Evolutionary conservation across 2,329 filamentous ascomycete genomes (phyloP).

Genomic region (Ceratocystis huliohia): DNA sequence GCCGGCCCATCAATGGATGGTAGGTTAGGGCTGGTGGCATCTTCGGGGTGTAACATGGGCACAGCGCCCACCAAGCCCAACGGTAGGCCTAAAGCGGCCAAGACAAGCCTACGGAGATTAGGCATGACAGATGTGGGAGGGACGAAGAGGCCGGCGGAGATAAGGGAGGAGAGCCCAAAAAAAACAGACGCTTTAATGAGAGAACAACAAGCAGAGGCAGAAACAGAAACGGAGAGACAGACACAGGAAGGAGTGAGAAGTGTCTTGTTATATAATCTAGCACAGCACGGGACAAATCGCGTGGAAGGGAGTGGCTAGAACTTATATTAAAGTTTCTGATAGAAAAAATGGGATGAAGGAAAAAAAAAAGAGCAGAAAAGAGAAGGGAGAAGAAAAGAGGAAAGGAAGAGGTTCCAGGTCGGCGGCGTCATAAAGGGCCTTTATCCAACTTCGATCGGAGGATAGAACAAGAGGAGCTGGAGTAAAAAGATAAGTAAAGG

Average conservation of each 20-base stretch:
- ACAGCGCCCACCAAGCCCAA: conserved; percentile 9
- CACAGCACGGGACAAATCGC: background rate
- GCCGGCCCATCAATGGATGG: background rate
- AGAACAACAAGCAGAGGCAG: background rate
- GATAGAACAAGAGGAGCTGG: background rate
- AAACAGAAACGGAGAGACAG: background rate
- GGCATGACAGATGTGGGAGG: background rate
- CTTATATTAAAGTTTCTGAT: conserved; percentile 13
- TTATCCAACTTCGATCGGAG: background rate
- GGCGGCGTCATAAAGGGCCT: background rate
- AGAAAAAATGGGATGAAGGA: background rate
- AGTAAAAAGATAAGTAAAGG: background rate
- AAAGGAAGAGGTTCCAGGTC: background rate
- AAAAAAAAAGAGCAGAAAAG: background rate
- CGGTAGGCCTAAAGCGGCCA: conserved; percentile 18
- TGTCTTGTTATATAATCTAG: background rate
- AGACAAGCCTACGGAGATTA: conserved; percentile 1
- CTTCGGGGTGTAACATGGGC: background rate
- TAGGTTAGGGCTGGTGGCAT: background rate
- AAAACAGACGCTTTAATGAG: background rate
- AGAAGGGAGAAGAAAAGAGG: background rate
- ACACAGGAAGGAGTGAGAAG: conserved; percentile 8
- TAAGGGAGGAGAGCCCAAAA: background rate
- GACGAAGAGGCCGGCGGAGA: background rate
- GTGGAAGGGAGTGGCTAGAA: conserved; percentile 14